Percentiles rank a stretch among this genome's conserved stretches.
Evolutionary conservation across 495 filamentous ascomycete genomes (phyloP).

Genomic region (Peziza echinospora): DNA sequence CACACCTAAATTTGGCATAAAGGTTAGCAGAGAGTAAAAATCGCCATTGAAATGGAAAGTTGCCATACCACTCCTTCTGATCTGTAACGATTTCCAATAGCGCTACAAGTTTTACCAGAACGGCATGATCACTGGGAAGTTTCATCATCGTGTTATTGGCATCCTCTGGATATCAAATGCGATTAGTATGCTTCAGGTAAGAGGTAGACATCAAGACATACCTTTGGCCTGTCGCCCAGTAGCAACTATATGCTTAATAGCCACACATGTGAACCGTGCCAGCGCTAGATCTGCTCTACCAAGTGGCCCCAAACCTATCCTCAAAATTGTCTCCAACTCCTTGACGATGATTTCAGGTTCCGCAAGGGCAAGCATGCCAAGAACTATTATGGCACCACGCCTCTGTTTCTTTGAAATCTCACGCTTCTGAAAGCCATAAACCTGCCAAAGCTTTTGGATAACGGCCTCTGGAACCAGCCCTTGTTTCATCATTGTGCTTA

Average conservation of each 20-base stretch:
- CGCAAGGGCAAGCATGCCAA: slow-evolving; percentile 90
- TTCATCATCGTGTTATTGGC: slow-evolving; percentile 44
- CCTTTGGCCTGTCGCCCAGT: slow-evolving; percentile 51
- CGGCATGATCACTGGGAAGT: slow-evolving; percentile 76
- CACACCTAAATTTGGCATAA: slow-evolving; percentile 35
- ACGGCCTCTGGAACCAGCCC: slow-evolving; percentile 71
- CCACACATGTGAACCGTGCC: slow-evolving; percentile 86
- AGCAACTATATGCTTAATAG: slow-evolving; percentile 73
- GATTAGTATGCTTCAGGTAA: slow-evolving; percentile 10
- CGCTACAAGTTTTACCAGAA: slow-evolving; percentile 55
- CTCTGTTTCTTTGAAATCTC: slow-evolving; percentile 87
- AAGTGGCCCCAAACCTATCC: slow-evolving; percentile 63
- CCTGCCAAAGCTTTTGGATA: slow-evolving; percentile 84
- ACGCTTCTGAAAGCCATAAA: slow-evolving; percentile 80
- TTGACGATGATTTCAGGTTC: slow-evolving; percentile 79
- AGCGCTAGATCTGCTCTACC: slow-evolving; percentile 67
- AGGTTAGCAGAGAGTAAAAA: background rate
- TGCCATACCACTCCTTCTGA: slow-evolving; percentile 71
- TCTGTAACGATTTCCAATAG: slow-evolving; percentile 67
- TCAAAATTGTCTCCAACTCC: slow-evolving; percentile 82
- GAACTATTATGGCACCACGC: slow-evolving; percentile 79
- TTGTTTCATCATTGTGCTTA: slow-evolving; percentile 93
- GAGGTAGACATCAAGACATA: too few species aligned
- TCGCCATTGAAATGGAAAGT: background rate
- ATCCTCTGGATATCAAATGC: slow-evolving; percentile 25